Evolutionary conservation across 805 yeast species (phyloP).

Genomic region (Jamesozyma rosinii): DNA sequence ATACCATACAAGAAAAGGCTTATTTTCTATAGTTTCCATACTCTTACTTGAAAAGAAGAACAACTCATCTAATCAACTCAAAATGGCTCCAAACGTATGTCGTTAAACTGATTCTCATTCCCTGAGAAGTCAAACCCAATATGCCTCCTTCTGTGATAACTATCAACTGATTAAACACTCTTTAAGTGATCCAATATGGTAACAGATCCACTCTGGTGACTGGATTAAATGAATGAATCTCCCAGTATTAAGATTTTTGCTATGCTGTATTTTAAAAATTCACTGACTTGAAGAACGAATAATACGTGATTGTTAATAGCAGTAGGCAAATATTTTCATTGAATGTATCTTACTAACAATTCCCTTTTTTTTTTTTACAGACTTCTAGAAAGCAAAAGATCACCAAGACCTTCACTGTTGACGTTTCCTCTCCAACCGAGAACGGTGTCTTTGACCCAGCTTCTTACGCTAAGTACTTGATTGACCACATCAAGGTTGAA

Average conservation of each 20-base stretch:
- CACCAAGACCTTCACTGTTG: slow-evolving; percentile 87
- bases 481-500: slow-evolving; percentile 98
- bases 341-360: slow-evolving; percentile 5
- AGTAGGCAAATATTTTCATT: slow-evolving; percentile 24
- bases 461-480: slow-evolving; percentile 93
- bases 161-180: neutral
- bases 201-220: too few species aligned
- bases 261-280: slow-evolving; percentile 28
- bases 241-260: slow-evolving; percentile 7
- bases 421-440: slow-evolving; percentile 94
- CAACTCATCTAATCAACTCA: slow-evolving; percentile 7
- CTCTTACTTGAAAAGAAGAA: neutral
- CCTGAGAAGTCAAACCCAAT: neutral
- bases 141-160: neutral
- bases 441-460: slow-evolving; percentile 97
- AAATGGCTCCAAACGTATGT: slow-evolving; percentile 89
- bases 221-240: too few species aligned
- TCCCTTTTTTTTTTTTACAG: slow-evolving; percentile 31
- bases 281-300: slow-evolving; percentile 9
- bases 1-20: too few species aligned
- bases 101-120: neutral
- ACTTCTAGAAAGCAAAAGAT: slow-evolving; percentile 75
- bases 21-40: neutral
- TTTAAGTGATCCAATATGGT: neutral
- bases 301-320: slow-evolving; percentile 33